Evolutionary conservation across 1,284 basidiomycete genomes (phyloP).

Genomic region (Termitomyces sp.): DNA sequence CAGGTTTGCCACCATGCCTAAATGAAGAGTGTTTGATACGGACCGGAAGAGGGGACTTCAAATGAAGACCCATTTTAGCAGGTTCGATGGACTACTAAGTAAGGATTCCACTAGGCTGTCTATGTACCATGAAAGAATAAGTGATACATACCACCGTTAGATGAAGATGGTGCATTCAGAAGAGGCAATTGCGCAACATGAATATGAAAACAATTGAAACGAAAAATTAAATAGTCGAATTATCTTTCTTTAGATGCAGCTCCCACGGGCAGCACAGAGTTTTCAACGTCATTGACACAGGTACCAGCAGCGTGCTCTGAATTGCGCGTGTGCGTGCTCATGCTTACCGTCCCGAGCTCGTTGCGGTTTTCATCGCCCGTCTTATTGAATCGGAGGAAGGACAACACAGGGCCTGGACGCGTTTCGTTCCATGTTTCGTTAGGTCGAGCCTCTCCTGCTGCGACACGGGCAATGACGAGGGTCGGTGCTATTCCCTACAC

Average conservation of each 20-base stretch:
- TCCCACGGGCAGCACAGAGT: constrained; percentile 6
- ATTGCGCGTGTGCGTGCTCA: background rate
- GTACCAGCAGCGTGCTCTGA: background rate
- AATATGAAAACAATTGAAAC: background rate
- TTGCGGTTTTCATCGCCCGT: background rate
- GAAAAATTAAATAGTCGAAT: background rate
- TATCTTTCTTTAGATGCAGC: background rate
- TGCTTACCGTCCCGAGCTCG: constrained; percentile 5
- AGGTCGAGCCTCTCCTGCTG: constrained; percentile 12
- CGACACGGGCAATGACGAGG: constrained; percentile 15
- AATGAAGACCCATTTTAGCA: background rate
- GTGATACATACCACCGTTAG: background rate
- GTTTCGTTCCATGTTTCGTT: constrained; percentile 12
- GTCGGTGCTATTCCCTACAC: constrained; percentile 18
- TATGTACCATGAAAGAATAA: background rate
- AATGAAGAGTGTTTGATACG: background rate
- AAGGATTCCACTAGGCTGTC: background rate
- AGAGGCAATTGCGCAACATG: background rate
- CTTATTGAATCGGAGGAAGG: constrained; percentile 13
- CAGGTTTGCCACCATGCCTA: background rate
- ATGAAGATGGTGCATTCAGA: background rate
- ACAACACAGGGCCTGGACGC: constrained; percentile 1
- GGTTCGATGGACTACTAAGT: background rate
- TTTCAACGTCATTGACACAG: constrained; percentile 4
- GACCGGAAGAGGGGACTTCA: background rate